phyloP scores from a whole-genome alignment of 768 basidiomycete genomes.

The Auricularia sp. region DNA sequence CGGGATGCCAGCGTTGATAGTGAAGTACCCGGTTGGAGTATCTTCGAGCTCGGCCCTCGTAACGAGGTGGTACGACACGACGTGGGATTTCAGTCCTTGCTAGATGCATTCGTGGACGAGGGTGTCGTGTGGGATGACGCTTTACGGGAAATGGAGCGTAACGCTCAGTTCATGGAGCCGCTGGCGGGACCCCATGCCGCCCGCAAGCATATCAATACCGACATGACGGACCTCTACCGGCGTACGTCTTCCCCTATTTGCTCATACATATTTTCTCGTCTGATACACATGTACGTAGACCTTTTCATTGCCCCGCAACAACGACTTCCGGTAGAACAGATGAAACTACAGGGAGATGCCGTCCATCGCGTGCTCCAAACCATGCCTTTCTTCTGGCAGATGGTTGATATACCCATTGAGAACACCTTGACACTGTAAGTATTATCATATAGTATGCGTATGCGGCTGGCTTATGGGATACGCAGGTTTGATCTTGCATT shows the following conservation, averaged over 20 bases:
- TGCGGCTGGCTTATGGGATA: neutral
- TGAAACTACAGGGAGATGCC: slow-evolving; percentile 25
- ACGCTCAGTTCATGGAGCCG: neutral
- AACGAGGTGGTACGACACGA: slow-evolving; percentile 20
- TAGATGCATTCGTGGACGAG: neutral
- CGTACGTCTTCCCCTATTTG: slow-evolving; percentile 29
- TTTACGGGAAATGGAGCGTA: slow-evolving; percentile 1
- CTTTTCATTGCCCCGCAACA: slow-evolving; percentile 31
- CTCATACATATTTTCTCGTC: slow-evolving; percentile 3
- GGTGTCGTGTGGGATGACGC: neutral
- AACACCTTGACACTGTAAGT: slow-evolving; percentile 52
- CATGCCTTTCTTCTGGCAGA: slow-evolving; percentile 49
- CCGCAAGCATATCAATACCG: slow-evolving; percentile 35
- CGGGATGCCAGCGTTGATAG: slow-evolving; percentile 4
- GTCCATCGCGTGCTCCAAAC: slow-evolving; percentile 42
- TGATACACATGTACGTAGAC: neutral
- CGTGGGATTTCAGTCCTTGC: neutral
- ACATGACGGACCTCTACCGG: slow-evolving; percentile 46
- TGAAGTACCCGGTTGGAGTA: slow-evolving; percentile 19
- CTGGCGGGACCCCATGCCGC: slow-evolving; percentile 8
- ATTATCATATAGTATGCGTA: no score
- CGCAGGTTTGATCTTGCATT: slow-evolving; percentile 55
- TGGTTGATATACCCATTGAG: slow-evolving; percentile 36
- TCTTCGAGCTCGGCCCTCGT: slow-evolving; percentile 39
- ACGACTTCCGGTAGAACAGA: slow-evolving; percentile 22